phyloP scores from a whole-genome alignment of 1,139 yeast genomes.

The Groenewaldozyma auringiensis region DNA sequence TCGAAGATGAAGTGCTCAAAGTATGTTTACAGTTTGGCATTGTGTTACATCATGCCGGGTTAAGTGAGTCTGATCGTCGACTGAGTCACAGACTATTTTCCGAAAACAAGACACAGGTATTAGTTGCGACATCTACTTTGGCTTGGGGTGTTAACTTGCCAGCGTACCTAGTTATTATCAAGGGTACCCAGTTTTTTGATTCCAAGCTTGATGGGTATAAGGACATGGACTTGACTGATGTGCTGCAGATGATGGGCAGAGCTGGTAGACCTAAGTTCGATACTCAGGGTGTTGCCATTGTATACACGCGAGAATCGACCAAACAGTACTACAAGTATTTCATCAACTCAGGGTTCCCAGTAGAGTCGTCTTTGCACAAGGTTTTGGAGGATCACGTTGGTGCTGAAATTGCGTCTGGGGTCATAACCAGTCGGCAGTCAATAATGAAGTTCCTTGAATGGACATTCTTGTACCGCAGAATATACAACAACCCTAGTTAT shows the following conservation, averaged over 20 bases:
- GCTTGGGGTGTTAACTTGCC: slow-evolving; percentile 98
- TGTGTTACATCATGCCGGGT: slow-evolving; percentile 96
- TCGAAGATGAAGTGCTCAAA: slow-evolving; percentile 82
- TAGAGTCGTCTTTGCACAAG: slow-evolving; percentile 89
- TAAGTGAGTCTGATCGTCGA: slow-evolving; percentile 82
- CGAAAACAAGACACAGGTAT: slow-evolving; percentile 74
- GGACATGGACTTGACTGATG: slow-evolving; percentile 90
- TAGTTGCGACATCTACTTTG: slow-evolving; percentile 89
- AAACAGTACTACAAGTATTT: slow-evolving; percentile 92
- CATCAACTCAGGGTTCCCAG: slow-evolving; percentile 93
- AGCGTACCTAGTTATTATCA: slow-evolving; percentile 86
- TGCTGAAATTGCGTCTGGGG: slow-evolving; percentile 89
- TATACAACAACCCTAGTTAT: slow-evolving; percentile 91
- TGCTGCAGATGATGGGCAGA: slow-evolving; percentile 83
- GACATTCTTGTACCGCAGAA: slow-evolving; percentile 90
- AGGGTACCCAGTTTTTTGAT: slow-evolving; percentile 87
- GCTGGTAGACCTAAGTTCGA: slow-evolving; percentile 98
- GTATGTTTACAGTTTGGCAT: slow-evolving; percentile 89
- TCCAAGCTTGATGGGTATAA: slow-evolving; percentile 71
- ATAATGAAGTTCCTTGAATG: slow-evolving; percentile 91
- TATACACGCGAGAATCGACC: slow-evolving; percentile 85
- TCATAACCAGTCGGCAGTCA: slow-evolving; percentile 72
- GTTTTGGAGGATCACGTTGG: slow-evolving; percentile 92
- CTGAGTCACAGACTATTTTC: slow-evolving; percentile 84
- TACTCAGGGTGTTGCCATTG: slow-evolving; percentile 91